Conservation (phyloP, 2,329 filamentous ascomycete species). For the Dothistroma septosporum region DNA sequence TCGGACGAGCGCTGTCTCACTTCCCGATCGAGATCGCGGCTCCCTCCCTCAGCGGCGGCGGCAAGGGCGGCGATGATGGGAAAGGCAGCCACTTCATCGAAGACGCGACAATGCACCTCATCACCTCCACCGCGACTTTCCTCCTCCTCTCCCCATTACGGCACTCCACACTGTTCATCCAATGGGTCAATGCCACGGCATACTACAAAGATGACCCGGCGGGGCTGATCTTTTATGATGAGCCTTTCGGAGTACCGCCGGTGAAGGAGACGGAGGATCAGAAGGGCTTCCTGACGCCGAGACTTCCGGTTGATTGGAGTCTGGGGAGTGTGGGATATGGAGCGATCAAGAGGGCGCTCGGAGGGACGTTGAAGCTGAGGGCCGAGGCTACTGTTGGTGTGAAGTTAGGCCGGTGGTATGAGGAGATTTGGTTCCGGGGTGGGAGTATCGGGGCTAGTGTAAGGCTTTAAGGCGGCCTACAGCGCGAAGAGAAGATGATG, state of each 20-base stretch:
- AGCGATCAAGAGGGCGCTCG: conserved; percentile 72
- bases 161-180: conserved; percentile 70
- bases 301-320: conserved; percentile 77
- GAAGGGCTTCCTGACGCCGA: conserved; percentile 67
- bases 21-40: conserved; percentile 69
- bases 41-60: conserved; percentile 58
- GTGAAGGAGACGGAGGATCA: conserved; percentile 22
- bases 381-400: conserved; percentile 73
- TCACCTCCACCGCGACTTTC: conserved; percentile 83
- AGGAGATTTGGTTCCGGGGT: conserved; percentile 53
- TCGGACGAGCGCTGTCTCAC: conserved; percentile 68
- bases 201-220: conserved; percentile 69
- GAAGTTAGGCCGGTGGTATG: conserved; percentile 69
- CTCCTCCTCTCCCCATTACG: conserved; percentile 73
- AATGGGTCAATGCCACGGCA: conserved; percentile 76
- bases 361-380: conserved; percentile 73
- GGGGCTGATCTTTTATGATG: conserved; percentile 70
- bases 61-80: conserved; percentile 42
- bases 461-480: conserved; percentile 40
- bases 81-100: conserved; percentile 86
- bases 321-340: conserved; percentile 76
- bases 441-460: conserved; percentile 47
- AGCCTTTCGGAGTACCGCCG: conserved; percentile 72
- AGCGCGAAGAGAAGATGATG: background rate
- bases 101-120: conserved; percentile 78